Conservation (phyloP, 2,329 filamentous ascomycete genomes). For the Rutstroemia sp. region DNA sequence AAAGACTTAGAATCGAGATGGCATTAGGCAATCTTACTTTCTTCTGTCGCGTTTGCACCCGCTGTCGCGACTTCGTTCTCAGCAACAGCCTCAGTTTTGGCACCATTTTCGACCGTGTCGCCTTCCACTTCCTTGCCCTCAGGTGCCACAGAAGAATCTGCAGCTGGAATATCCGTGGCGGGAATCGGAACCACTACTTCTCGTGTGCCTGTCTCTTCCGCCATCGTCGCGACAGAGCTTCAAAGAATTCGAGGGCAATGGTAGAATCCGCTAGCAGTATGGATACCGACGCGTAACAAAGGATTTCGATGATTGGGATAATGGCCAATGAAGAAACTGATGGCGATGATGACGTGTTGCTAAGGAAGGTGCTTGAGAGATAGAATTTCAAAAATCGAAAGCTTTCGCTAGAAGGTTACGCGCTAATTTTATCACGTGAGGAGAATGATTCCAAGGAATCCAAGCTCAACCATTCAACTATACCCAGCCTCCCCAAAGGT, state of each 20-base stretch:
- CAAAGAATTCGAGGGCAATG: conserved; percentile 5
- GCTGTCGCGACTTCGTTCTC: conserved; percentile 22
- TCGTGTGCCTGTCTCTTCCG: conserved; percentile 22
- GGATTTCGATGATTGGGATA: conserved; percentile 12
- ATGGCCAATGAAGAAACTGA: conserved; percentile 10
- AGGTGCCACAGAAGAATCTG: conserved; percentile 10
- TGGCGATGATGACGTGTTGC: conserved; percentile 19
- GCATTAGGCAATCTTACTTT: conserved; percentile 17
- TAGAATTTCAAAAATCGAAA: conserved; percentile 16
- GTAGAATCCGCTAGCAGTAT: conserved; percentile 8
- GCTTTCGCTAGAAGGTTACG: conserved; percentile 12
- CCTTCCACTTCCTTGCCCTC: conserved; percentile 15
- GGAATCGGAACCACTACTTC: conserved; percentile 13
- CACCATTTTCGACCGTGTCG: conserved; percentile 16
- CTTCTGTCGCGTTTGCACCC: conserved; percentile 14
- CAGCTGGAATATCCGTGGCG: conserved; percentile 13
- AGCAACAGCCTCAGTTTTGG: conserved; percentile 10
- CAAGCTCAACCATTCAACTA: not conserved
- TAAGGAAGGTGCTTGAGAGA: conserved; percentile 2
- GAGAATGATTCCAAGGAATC: no score
- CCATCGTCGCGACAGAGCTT: conserved; percentile 23
- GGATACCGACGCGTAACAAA: conserved; percentile 18
- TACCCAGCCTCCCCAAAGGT: conserved; percentile 1
- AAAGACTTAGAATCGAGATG: conserved; percentile 7
- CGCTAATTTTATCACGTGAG: not conserved